Base-by-base conservation (phyloP, 495 filamentous ascomycete genomes). In the Talaromyces nanjingensis region DNA sequence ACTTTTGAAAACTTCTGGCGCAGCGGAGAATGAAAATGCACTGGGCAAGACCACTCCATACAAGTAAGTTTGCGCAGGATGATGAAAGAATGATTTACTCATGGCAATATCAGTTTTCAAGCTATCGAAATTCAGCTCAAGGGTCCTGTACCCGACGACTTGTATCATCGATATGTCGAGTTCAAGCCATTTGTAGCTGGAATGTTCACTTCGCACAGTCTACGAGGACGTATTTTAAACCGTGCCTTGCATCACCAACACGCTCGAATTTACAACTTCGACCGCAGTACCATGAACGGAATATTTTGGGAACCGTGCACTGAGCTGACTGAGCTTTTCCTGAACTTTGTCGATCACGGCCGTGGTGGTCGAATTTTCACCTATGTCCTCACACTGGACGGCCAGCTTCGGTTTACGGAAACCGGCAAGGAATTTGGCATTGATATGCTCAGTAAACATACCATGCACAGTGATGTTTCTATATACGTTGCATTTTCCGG, bases 381-480 rank as follows among this genome's bases (percentile, higher is more conserved):
- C 25, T 98, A 97, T 67, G 87, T 97, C 12, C 77, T 98, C 5
- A 96, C 92, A 0, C 81, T 97, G 18, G 93, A 98, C 67, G 89
- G 87, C 4, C 79, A 91, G 34, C 80, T 94, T 67, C 87, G 91
- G 24, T 98, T 97, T 74, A 97, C 93, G 0, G 92, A 96, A 72
- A 98, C 93, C 0, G 93, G 93, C 7, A 91, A 93, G 64, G 92
- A 97, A 70, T 96, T 97, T 63, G 91, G 92, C 31, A 91, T 98
- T 63, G 93, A 97, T 70, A 73, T 98, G 64, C 75, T 98, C 63
- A 89, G 86, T 68, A 98, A 98, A 72, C 93, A 98, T 72, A 96
- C 90, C 33, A 92, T 98, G 89, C 93, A 98, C 70, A 92, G 89
- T 70, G 87, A 96, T 74, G 92, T 96, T 4, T 87, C 87, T 16